Evolutionary conservation across 371 early-diverging fungal species (phyloP).

Genomic region (Apophysomyces sp.): DNA sequence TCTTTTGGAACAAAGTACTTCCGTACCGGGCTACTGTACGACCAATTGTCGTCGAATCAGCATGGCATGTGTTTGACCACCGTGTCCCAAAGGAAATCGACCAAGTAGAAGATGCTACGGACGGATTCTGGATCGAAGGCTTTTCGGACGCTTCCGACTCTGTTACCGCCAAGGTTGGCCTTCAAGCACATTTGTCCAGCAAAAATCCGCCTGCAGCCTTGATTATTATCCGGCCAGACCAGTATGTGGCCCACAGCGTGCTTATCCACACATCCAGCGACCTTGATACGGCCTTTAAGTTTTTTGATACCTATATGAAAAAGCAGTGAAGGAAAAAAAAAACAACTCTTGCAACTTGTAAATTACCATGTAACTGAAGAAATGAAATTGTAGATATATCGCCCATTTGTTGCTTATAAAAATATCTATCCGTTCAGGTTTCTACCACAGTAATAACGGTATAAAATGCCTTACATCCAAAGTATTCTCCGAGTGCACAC

Average conservation of each 20-base stretch:
- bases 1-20: background rate
- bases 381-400: no score
- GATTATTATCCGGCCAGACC: conserved; percentile 19
- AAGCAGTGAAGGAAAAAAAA: no score
- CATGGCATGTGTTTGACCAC: conserved; percentile 5
- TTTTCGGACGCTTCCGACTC: background rate
- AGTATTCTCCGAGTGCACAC: no score
- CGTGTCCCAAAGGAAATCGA: background rate
- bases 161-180: conserved; percentile 12
- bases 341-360: no score
- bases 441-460: no score
- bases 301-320: background rate
- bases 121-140: conserved; percentile 17
- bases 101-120: background rate
- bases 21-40: background rate
- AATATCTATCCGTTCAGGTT: no score
- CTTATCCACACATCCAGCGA: conserved; percentile 6
- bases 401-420: no score
- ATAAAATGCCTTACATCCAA: no score
- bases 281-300: conserved; percentile 10
- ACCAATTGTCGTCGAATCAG: conserved; percentile 13
- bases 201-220: conserved; percentile 12
- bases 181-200: background rate
- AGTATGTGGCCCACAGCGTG: conserved; percentile 15
- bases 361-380: no score